Evolutionary conservation across 257 asterid species (phyloP).

Genomic region (Ligustrum vulgare): DNA sequence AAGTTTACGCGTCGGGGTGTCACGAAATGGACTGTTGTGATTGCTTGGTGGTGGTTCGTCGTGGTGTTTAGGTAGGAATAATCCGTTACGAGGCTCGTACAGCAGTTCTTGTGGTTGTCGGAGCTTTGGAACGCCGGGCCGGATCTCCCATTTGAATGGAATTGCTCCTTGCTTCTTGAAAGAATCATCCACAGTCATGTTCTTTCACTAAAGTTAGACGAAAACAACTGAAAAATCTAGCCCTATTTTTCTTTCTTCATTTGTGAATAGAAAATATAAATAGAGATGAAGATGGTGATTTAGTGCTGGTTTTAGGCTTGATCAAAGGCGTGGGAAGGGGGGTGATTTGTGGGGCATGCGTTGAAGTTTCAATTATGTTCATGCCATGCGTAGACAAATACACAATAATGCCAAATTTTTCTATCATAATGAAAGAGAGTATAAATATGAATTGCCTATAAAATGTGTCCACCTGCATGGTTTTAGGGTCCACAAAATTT

Average conservation of each 20-base stretch:
- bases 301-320: conserved; percentile 33
- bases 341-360: conserved; percentile 37
- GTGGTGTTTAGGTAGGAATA: neutral
- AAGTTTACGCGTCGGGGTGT: conserved; percentile 39
- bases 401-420: conserved; percentile 15
- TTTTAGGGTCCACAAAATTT: conserved; percentile 13
- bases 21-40: conserved; percentile 20
- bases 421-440: neutral
- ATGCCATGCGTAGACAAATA: conserved; percentile 25
- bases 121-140: conserved; percentile 77
- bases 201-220: neutral
- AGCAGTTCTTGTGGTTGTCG: conserved; percentile 16
- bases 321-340: conserved; percentile 64
- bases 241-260: neutral
- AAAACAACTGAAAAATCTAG: neutral
- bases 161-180: conserved; percentile 67
- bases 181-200: conserved; percentile 52
- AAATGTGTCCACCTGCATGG: neutral
- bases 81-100: conserved; percentile 1
- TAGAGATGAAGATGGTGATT: conserved; percentile 2
- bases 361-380: conserved; percentile 18
- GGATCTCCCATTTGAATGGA: conserved; percentile 92
- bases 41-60: neutral
- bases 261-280: neutral
- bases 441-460: neutral